Percentiles rank a stretch among this genome's conserved stretches.
Conservation (phyloP, 1,284 basidiomycete genomes). For the Naganishia sp. region DNA sequence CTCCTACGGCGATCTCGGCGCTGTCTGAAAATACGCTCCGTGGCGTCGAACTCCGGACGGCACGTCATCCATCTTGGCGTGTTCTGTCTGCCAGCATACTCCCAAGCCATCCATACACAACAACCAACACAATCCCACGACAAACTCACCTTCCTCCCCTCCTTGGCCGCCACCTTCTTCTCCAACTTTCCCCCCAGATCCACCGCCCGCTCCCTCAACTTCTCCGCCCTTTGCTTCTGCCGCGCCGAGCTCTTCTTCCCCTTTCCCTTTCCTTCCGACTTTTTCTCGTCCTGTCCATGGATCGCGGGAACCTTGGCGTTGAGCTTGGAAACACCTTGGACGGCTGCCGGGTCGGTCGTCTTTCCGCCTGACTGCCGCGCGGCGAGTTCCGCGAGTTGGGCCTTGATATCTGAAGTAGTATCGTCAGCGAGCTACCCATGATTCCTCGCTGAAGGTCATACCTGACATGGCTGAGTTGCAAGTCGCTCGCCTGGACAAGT, state of each 20-base stretch:
- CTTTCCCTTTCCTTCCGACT: constrained; percentile 10
- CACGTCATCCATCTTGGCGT: too few species aligned
- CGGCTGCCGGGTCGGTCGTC: constrained; percentile 28
- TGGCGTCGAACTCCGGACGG: too few species aligned
- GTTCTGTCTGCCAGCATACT: not conserved
- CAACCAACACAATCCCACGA: not conserved
- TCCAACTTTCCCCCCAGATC: constrained; percentile 21
- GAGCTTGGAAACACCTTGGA: constrained; percentile 13
- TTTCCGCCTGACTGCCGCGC: constrained; percentile 31
- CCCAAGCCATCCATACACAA: not conserved
- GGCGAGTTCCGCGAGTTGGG: constrained; percentile 33
- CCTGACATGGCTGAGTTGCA: constrained; percentile 18
- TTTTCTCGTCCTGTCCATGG: not conserved
- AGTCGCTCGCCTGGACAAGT: not conserved
- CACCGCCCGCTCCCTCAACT: constrained; percentile 30
- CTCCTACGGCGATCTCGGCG: too few species aligned
- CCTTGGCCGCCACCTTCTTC: constrained; percentile 27
- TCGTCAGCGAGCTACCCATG: not conserved
- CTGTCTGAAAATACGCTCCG: not conserved
- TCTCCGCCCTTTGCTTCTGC: constrained; percentile 22
- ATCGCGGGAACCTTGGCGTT: constrained; percentile 26
- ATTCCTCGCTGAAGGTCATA: not conserved
- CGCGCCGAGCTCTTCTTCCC: constrained; percentile 11
- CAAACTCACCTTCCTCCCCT: constrained; percentile 30
- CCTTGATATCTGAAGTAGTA: constrained; percentile 12